Conservation (phyloP, 2,329 filamentous ascomycete genomes). For the Phaeosphaeriaceae sp. region DNA sequence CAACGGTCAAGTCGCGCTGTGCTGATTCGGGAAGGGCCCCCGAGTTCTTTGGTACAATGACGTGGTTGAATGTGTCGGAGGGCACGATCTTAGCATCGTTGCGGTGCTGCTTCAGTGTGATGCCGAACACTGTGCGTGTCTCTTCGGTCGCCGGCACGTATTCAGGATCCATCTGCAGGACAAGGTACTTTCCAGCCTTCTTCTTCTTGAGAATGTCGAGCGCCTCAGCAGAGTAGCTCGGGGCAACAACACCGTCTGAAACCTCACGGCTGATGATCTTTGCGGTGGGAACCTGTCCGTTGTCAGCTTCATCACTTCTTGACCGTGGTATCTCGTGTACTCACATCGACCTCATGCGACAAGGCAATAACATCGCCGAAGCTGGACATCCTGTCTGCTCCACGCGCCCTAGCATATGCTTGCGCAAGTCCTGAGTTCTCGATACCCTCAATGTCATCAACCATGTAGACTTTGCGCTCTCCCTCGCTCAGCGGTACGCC, state of each 20-base stretch:
- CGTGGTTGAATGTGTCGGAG: constrained; percentile 78
- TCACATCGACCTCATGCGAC: constrained; percentile 82
- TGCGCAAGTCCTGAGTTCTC: constrained; percentile 87
- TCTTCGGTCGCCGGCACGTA: constrained; percentile 80
- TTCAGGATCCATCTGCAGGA: constrained; percentile 90
- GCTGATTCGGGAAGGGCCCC: constrained; percentile 78
- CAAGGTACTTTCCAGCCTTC: constrained; percentile 96
- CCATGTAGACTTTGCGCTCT: constrained; percentile 98
- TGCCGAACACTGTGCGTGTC: constrained; percentile 86
- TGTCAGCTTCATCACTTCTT: constrained; percentile 4
- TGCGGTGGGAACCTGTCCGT: constrained; percentile 72
- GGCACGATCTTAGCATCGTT: constrained; percentile 90
- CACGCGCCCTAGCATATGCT: constrained; percentile 93
- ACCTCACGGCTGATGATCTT: constrained; percentile 99
- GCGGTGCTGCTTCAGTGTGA: constrained; percentile 87
- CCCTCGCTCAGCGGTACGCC: constrained; percentile 84
- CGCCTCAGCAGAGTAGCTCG: constrained; percentile 83
- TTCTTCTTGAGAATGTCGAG: constrained; percentile 95
- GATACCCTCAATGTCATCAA: constrained; percentile 90
- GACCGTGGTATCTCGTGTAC: constrained; percentile 4
- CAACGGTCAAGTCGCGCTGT: constrained; percentile 88
- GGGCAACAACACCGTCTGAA: constrained; percentile 94
- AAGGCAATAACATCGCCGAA: constrained; percentile 97
- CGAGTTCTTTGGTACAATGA: constrained; percentile 86
- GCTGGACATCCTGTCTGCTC: constrained; percentile 97